phyloP scores from a whole-genome alignment of 352 stramenopile species.

The Phytophthora ramorum region DNA sequence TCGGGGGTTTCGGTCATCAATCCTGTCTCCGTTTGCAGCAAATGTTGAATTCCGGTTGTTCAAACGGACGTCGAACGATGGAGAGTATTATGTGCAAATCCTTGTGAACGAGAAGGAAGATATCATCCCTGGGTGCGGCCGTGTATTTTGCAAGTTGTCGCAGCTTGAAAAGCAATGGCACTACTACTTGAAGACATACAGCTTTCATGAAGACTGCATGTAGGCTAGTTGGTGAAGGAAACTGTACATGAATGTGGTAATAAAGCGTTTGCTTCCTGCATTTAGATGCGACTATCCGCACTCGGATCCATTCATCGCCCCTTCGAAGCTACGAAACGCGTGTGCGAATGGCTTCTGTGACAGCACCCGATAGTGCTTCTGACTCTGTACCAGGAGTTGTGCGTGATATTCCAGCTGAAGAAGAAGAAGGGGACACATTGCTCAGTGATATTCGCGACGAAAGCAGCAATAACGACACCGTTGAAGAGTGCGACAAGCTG shows the following conservation, averaged over 20 bases:
- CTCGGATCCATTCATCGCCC: constrained; percentile 12
- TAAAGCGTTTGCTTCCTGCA: constrained; percentile 7
- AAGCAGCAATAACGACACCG: background rate
- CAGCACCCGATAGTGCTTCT: background rate
- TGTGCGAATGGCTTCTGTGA: constrained; percentile 16
- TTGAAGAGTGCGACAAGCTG: background rate
- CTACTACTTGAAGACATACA: constrained; percentile 44
- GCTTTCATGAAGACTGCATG: constrained; percentile 39
- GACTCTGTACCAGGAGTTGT: background rate
- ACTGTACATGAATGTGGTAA: background rate
- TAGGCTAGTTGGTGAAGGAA: constrained; percentile 7
- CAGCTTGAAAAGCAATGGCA: constrained; percentile 38
- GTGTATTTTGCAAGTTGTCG: constrained; percentile 31
- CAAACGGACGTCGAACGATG: constrained; percentile 10
- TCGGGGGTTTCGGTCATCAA: constrained; percentile 48
- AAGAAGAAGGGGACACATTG: constrained; percentile 11
- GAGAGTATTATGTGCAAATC: constrained; percentile 47
- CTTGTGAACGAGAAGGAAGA: constrained; percentile 52
- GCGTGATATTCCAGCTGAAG: background rate
- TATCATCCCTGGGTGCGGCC: constrained; percentile 33
- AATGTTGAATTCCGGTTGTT: constrained; percentile 65
- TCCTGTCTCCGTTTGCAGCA: constrained; percentile 51
- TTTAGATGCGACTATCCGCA: constrained; percentile 15
- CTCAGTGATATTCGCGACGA: background rate
- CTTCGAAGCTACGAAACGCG: constrained; percentile 8